Percentiles rank a stretch among this genome's conserved stretches.
These are phyloP conservation scores for Moesziomyces globuligerus DNA, from an alignment of 1,284 basidiomycete genomes.

Conservation along the genomic window DNA sequence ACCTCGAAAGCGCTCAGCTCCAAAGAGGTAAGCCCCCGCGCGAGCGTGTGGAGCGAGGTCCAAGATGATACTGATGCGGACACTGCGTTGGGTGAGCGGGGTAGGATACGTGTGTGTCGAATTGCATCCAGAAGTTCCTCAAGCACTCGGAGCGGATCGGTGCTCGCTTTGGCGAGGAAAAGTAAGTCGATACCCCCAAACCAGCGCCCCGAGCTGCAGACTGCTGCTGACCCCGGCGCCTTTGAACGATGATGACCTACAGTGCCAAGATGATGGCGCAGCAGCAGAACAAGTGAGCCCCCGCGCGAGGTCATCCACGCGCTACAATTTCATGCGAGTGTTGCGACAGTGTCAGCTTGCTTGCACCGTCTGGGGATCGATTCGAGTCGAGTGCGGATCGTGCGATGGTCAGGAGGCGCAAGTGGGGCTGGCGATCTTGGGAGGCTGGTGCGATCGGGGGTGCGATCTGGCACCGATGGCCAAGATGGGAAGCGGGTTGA, in stretches of 20 bases:
- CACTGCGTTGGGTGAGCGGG: not conserved
- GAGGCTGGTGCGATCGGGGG: too few relatives aligned
- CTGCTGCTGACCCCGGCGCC: not conserved
- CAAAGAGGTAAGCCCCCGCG: constrained; percentile 79
- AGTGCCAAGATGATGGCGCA: constrained; percentile 46
- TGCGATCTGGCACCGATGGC: too few relatives aligned
- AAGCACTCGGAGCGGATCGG: constrained; percentile 96
- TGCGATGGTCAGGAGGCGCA: too few relatives aligned
- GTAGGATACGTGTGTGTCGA: constrained; percentile 73
- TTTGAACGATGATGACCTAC: not conserved
- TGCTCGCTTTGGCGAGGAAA: constrained; percentile 76
- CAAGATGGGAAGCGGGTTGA: too few relatives aligned
- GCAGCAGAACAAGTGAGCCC: constrained; percentile 41
- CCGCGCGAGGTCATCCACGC: constrained; percentile 5
- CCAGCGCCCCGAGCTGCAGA: not conserved
- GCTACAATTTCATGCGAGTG: not conserved
- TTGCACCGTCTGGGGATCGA: too few relatives aligned
- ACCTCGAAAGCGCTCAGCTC: constrained; percentile 90
- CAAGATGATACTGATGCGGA: not conserved
- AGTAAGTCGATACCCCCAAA: constrained; percentile 36
- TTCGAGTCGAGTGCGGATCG: too few relatives aligned
- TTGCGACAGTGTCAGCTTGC: too few relatives aligned
- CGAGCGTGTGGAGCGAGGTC: too few relatives aligned
- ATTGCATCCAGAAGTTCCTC: constrained; percentile 89
- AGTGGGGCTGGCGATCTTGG: too few relatives aligned